Base-by-base conservation (phyloP, 805 yeast genomes). In the Metschnikowia koreensis region DNA sequence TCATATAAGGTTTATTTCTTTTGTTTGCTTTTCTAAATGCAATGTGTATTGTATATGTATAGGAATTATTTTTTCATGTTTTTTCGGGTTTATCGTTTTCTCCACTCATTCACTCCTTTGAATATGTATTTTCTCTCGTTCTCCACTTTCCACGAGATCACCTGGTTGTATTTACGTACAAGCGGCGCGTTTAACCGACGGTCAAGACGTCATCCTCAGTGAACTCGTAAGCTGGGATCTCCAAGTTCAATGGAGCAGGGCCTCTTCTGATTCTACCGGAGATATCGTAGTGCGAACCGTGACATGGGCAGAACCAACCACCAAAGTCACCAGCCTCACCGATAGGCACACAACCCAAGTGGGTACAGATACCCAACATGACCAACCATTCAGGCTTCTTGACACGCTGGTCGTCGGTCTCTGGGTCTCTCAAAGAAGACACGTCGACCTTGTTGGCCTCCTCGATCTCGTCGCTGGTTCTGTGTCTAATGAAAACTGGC, bases 221-320 rank as follows among this genome's bases (percentile, higher is more conserved):
- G 70, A 94, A 88, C 63, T 84, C 89, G 73, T 94, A 94, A 65
- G 82, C 80, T 65, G 99, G 99, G 66, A 94, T 81, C 81, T 94
- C 99, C 80, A 94, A 84, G 82, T 94, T 94, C 75, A 90, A 83
- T 69, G 99, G 99, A 71, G 99, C 99, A 65, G 99, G 99, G 65
- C 99, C 99, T 81, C 84, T 93, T 86, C 99, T 90, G 73, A 94
- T 93, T 86, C 99, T 93, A 75, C 99, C 99, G 59, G 97, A 92
- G 79, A 96, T 96, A 79, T 94, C 99, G 78, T 94, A 94, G 77
- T 96, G 99, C 70, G 98, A 93, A 83, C 99, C 99, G 82, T 96
- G 99, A 81, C 99, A 94, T 61, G 99, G 99, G 78, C 99, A 94
- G 93, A 94, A 94, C 99, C 99, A 94, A 73, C 99, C 99, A 73